A percentile compares a stretch with the other conserved stretches of the same genome.
Conservation (phyloP, 2,329 filamentous ascomycete genomes). For the Ophiocordyceps unilateralis region DNA sequence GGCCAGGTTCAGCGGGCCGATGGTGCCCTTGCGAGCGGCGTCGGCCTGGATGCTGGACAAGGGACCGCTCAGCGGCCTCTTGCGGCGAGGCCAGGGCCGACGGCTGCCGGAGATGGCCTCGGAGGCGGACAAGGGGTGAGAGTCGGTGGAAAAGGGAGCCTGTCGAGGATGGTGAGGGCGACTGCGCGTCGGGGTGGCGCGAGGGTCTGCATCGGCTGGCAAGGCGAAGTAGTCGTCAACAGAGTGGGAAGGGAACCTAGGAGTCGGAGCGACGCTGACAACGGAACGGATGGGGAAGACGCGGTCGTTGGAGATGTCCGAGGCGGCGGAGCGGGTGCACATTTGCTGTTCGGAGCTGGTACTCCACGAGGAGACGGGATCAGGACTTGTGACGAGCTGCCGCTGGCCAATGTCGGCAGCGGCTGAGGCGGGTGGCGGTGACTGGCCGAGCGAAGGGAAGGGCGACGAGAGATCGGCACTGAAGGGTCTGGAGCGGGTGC, state of each 20-base stretch:
- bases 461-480: not conserved
- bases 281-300: conserved; percentile 75
- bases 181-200: conserved; percentile 11
- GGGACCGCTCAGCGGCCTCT: conserved; percentile 19
- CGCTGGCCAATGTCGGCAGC: not conserved
- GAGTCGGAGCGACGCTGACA: conserved; percentile 47
- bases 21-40: conserved; percentile 20
- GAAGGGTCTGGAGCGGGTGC: not conserved
- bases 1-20: conserved; percentile 16
- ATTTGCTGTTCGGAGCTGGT: conserved; percentile 22
- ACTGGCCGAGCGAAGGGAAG: not conserved
- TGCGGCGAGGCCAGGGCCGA: conserved; percentile 10
- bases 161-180: conserved; percentile 12
- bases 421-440: not conserved
- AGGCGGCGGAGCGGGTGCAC: conserved; percentile 12
- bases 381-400: conserved; percentile 4
- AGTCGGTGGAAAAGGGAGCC: conserved; percentile 11
- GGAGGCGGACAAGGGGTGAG: conserved; percentile 5
- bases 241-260: conserved; percentile 15
- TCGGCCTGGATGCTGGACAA: conserved; percentile 28
- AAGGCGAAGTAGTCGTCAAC: conserved; percentile 22
- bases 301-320: conserved; percentile 33
- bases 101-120: conserved; percentile 1
- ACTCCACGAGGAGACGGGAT: conserved; percentile 23
- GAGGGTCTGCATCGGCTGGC: conserved; percentile 13